Base-by-base conservation (phyloP, 352 stramenopile species). In the Phytophthora constricta region DNA sequence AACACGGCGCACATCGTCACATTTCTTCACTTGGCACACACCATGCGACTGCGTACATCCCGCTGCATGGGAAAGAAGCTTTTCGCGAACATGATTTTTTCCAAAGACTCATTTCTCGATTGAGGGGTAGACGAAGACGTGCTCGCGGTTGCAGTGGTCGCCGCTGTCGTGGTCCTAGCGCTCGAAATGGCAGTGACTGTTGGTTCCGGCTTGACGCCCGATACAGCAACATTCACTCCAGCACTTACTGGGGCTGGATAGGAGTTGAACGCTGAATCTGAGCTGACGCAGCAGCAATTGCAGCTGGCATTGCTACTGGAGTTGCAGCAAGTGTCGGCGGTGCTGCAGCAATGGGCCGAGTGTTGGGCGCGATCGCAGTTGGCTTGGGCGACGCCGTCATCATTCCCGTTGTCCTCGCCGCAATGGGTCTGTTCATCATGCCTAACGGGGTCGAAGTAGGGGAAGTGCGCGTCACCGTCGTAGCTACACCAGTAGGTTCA, bases 51-150 rank as follows among this genome's bases (percentile, higher is more conserved):
- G 51, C 23, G 67, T 75, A 57, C 88, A 96, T 3, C 76, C 89
- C 0, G 86, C 84, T 23, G 88, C 84, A 49, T 96, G 88, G 45
- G 87, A 87, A 11, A 96, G 37, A 16, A 96, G 77, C 28, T 90
- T 80, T 93, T 94, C 2, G 88, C 88, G 53, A 95, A 96, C 49
- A 92, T 74, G 39, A 96, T 95, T 54, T 93, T 96, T 58, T 92
- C 88, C 51, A 89, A 61, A 8, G 85, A 77, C 57, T 95, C 84
- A 49, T 84, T 86, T 54, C 79, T 84, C 10, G 70, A 61, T 9
- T 77, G 68, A 14, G 33, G 46, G n/a, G 65, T 48, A 58, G 52
- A 43, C 37, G 66, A 52, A 9, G 73, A 53, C 45, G 62, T 33
- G 33, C 55, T 62, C 19, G 68, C 56, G 9, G 70, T 72, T 25